phyloP scores from a whole-genome alignment of 2,329 filamentous ascomycete species.

The Talaromyces sp. region DNA sequence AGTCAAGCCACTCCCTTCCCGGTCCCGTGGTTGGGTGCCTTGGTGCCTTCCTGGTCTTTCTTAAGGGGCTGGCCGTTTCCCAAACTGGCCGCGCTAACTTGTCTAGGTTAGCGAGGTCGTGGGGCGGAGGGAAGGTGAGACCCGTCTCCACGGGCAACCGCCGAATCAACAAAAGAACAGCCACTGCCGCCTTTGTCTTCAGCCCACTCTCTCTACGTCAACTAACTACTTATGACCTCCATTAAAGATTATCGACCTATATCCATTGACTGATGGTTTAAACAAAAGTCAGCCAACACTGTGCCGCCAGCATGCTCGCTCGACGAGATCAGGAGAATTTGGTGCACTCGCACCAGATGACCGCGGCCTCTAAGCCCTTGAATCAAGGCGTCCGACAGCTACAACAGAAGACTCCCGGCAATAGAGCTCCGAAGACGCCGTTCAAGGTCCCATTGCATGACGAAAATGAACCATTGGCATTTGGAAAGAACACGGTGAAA shows the following conservation, averaged over 20 bases:
- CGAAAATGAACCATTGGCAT: constrained; percentile 67
- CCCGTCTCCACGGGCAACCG: constrained; percentile 41
- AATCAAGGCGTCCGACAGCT: constrained; percentile 62
- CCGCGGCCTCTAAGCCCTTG: constrained; percentile 66
- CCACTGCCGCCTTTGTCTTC: constrained; percentile 24
- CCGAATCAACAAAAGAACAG: constrained; percentile 26
- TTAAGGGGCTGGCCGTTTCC: constrained; percentile 8
- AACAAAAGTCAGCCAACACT: neutral
- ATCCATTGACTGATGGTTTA: neutral
- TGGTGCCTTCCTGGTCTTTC: constrained; percentile 8
- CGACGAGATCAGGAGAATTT: constrained; percentile 85
- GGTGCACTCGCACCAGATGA: constrained; percentile 69
- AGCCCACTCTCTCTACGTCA: neutral
- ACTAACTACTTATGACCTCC: neutral
- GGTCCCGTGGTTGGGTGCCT: constrained; percentile 5
- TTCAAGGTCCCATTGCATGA: constrained; percentile 75
- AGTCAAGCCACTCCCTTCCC: constrained; percentile 8
- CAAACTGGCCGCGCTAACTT: neutral
- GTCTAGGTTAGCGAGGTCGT: neutral
- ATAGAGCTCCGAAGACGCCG: constrained; percentile 76
- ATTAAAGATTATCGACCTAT: neutral
- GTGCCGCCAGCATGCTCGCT: constrained; percentile 62
- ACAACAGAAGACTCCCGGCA: constrained; percentile 73
- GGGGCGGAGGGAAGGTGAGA: constrained; percentile 11
- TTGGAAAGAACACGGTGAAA: constrained; percentile 59